Evolutionary conservation across 306 rosid genomes (phyloP).

Genomic region (Purshia tridentata): DNA sequence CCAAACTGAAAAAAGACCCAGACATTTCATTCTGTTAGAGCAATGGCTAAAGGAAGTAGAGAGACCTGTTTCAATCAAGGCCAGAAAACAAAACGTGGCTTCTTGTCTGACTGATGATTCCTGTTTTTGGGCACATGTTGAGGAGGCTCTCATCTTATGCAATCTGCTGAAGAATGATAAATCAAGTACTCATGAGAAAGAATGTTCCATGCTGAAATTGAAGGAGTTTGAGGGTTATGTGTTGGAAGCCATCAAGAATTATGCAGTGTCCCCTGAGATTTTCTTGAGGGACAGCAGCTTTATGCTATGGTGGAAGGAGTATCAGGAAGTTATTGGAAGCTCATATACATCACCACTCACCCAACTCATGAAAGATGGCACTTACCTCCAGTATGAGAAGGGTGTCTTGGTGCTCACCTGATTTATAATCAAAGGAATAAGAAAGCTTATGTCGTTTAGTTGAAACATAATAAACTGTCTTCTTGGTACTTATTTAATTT

Average conservation of each 20-base stretch:
- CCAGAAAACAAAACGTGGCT: constrained; percentile 29
- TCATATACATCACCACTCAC: constrained; percentile 20
- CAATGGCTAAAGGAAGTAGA: constrained; percentile 41
- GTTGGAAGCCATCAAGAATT: constrained; percentile 29
- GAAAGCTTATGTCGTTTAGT: no score
- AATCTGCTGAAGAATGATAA: not conserved
- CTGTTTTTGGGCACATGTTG: constrained; percentile 78
- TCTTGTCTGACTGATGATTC: constrained; percentile 55
- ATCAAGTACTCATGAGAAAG: constrained; percentile 4
- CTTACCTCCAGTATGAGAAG: constrained; percentile 20
- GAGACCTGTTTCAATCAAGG: no score
- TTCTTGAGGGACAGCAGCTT: constrained; percentile 53
- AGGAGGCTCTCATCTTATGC: constrained; percentile 50
- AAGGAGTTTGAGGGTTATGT: constrained; percentile 47
- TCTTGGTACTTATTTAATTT: no score
- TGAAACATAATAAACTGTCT: no score
- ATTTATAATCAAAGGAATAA: not conserved
- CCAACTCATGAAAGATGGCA: constrained; percentile 32
- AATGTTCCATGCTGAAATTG: constrained; percentile 20
- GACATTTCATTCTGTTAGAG: constrained; percentile 44
- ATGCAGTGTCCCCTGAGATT: constrained; percentile 62
- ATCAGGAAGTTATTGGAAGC: constrained; percentile 25
- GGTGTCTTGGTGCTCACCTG: constrained; percentile 13
- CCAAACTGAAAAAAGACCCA: constrained; percentile 20
- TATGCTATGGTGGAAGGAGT: constrained; percentile 64